phyloP scores from a whole-genome alignment of 768 basidiomycete genomes.

The Dioszegia crocea region DNA sequence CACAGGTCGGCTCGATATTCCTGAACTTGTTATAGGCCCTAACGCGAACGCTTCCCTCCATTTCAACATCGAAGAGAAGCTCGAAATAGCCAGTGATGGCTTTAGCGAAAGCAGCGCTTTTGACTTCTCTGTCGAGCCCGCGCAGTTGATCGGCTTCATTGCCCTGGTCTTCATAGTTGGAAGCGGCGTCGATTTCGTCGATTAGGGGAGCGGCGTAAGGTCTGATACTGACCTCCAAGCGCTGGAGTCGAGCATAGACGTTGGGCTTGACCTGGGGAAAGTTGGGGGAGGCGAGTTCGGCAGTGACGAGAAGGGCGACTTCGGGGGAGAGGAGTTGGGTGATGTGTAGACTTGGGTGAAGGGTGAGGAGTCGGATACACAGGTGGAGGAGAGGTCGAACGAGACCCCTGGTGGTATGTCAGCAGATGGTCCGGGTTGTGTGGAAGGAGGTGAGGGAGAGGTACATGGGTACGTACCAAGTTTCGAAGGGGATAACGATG shows the following conservation, averaged over 20 bases:
- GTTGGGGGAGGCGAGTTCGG: slow-evolving; percentile 16
- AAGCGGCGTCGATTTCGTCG: too few species aligned
- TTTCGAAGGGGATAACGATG: slow-evolving; percentile 9
- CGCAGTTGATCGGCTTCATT: slow-evolving; percentile 10
- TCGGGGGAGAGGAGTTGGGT: slow-evolving; percentile 23
- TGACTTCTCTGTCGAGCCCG: slow-evolving; percentile 3
- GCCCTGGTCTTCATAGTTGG: too few species aligned
- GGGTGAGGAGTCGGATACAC: slow-evolving; percentile 5
- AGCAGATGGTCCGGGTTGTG: too few species aligned
- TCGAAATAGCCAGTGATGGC: slow-evolving; percentile 13
- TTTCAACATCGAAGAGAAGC: background rate
- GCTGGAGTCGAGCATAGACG: background rate
- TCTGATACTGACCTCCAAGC: too few species aligned
- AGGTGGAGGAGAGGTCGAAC: slow-evolving; percentile 15
- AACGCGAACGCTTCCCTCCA: background rate
- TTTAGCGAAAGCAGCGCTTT: slow-evolving; percentile 16
- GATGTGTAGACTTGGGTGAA: slow-evolving; percentile 14
- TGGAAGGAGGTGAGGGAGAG: too few species aligned
- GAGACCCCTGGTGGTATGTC: slow-evolving; percentile 15
- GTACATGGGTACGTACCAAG: slow-evolving; percentile 21
- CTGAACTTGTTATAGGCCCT: slow-evolving; percentile 22
- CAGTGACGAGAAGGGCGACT: background rate
- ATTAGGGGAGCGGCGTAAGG: too few species aligned
- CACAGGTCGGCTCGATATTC: slow-evolving; percentile 10
- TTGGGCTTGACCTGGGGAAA: background rate